Conservation (phyloP, 495 filamentous ascomycete species). For the Aspergillus coremiiformis region DNA sequence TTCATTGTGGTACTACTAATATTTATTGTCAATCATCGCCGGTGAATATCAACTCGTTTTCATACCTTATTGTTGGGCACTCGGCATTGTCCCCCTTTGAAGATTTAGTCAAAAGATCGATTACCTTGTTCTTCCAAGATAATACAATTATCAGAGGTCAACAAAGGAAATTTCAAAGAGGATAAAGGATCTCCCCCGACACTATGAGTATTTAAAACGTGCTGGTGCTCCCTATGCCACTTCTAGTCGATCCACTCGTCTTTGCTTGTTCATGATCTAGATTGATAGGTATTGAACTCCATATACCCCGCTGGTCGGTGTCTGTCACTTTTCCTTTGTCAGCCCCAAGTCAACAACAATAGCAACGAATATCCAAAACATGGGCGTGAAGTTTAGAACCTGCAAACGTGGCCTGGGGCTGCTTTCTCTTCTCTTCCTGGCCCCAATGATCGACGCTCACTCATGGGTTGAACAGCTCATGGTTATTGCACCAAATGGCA, state of each 20-base stretch:
- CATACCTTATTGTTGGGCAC: background rate
- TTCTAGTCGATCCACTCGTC: background rate
- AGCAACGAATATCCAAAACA: constrained; percentile 1
- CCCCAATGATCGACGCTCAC: constrained; percentile 46
- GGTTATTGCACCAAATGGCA: constrained; percentile 65
- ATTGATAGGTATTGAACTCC: background rate
- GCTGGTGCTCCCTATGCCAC: background rate
- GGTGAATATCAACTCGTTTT: background rate
- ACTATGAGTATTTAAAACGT: constrained; percentile 12
- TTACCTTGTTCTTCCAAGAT: background rate
- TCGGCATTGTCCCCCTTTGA: background rate
- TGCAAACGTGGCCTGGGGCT: constrained; percentile 2
- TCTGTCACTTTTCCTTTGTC: background rate
- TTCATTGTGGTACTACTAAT: background rate
- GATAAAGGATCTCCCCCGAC: background rate
- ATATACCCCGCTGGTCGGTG: constrained; percentile 14
- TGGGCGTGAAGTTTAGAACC: constrained; percentile 6
- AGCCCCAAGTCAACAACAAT: background rate
- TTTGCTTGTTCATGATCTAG: background rate
- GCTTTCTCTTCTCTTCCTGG: constrained; percentile 25
- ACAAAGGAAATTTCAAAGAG: background rate
- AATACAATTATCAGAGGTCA: background rate
- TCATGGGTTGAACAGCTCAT: constrained; percentile 71
- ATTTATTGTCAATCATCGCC: background rate
- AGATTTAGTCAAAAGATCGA: background rate